phyloP scores from a whole-genome alignment of 371 early-diverging fungal genomes.

The Mortierella sp. region DNA sequence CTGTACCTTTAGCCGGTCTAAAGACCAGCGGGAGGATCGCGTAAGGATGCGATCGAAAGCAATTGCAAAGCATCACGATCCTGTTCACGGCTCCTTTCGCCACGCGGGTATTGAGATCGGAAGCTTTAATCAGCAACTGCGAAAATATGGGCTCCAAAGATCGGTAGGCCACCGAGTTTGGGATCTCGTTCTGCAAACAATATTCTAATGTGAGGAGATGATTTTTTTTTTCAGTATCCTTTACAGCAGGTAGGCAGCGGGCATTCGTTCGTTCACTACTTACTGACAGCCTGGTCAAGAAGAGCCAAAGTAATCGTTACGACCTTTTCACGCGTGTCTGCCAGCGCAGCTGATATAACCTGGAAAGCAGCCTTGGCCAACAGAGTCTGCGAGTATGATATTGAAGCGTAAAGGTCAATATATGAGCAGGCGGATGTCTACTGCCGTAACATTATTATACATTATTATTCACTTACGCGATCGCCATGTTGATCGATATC shows the following conservation, averaged over 20 bases:
- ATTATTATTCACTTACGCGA: too few relatives aligned
- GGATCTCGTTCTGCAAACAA: conserved; percentile 56
- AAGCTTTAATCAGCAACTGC: conserved; percentile 66
- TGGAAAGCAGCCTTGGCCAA: conserved; percentile 69
- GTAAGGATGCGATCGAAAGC: conserved; percentile 61
- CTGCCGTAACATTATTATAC: not conserved
- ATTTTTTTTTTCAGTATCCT: too few relatives aligned
- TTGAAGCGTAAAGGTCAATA: not conserved
- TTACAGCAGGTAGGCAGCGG: not conserved
- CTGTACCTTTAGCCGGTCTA: conserved; percentile 51
- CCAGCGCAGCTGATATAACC: conserved; percentile 68
- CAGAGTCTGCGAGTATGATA: conserved; percentile 22
- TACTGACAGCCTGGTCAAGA: conserved; percentile 70
- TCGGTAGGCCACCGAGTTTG: conserved; percentile 51
- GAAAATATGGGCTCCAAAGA: conserved; percentile 65
- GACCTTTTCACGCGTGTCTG: conserved; percentile 74
- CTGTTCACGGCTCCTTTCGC: conserved; percentile 61
- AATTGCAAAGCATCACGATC: conserved; percentile 64
- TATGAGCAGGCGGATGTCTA: not conserved
- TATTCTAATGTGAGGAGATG: conserved; percentile 39
- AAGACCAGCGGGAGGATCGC: conserved; percentile 66
- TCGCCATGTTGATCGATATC: conserved; percentile 32
- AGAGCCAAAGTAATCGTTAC: conserved; percentile 61
- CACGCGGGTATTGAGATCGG: conserved; percentile 72
- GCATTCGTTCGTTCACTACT: conserved; percentile 5